Percentiles rank a stretch among this genome's conserved stretches.
Evolutionary conservation across 2,329 filamentous ascomycete species (phyloP).

Genomic region (Graphilbum sp.): DNA sequence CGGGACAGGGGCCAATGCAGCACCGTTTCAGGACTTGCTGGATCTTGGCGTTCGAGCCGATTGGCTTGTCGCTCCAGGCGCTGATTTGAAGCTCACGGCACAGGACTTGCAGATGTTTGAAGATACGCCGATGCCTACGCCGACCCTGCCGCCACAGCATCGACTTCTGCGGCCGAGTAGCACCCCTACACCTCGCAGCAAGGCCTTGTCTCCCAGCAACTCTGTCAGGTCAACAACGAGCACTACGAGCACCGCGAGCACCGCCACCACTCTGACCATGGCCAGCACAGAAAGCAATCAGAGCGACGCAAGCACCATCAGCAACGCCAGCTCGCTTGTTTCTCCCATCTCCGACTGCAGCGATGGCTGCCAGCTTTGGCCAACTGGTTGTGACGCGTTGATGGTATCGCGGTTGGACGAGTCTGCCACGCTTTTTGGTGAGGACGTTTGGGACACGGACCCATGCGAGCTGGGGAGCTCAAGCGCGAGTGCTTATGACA

Average conservation of each 20-base stretch:
- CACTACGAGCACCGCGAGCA: slow-evolving; percentile 15
- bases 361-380: slow-evolving; percentile 21
- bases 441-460: slow-evolving; percentile 7
- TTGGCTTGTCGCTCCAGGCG: neutral
- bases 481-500: too few relatives aligned
- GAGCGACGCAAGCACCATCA: slow-evolving; percentile 13
- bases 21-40: neutral
- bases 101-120: neutral
- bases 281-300: slow-evolving; percentile 2
- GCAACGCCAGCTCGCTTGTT: slow-evolving; percentile 19
- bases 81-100: neutral
- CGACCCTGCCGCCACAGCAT: neutral
- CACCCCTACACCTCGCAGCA: slow-evolving; percentile 17
- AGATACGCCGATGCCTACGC: neutral
- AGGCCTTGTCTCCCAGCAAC: slow-evolving; percentile 27
- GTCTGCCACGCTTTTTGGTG: slow-evolving; percentile 16
- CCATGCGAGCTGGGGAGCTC: neutral
- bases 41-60: neutral
- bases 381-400: slow-evolving; percentile 23
- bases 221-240: slow-evolving; percentile 31
- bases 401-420: slow-evolving; percentile 29
- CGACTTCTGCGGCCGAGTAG: slow-evolving; percentile 10
- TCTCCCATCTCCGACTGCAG: slow-evolving; percentile 32
- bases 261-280: slow-evolving; percentile 8
- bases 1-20: neutral